Conservation (phyloP, 1,139 yeast species). For the Arxiozyma telluris region DNA sequence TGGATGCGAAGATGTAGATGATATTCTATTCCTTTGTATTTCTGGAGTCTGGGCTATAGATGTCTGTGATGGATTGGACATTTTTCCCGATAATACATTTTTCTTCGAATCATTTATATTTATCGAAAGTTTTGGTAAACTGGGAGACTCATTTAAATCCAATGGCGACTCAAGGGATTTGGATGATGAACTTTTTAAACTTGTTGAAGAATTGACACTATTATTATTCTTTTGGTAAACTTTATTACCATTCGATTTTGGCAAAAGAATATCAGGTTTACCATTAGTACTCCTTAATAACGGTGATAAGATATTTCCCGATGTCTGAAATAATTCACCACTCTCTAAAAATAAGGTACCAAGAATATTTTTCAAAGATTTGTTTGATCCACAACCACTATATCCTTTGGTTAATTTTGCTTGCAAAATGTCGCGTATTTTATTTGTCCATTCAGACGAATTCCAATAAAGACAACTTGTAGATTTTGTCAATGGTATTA, state of each 20-base stretch:
- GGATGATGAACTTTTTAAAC: constrained; percentile 1
- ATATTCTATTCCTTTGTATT: no score
- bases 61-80: background rate
- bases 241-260: background rate
- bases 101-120: background rate
- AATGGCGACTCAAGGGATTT: constrained; percentile 2
- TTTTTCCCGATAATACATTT: background rate
- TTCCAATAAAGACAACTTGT: constrained; percentile 47
- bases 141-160: background rate
- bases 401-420: constrained; percentile 64
- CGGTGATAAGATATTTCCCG: constrained; percentile 11
- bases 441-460: constrained; percentile 56
- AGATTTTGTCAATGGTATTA: constrained; percentile 37
- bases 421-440: constrained; percentile 55
- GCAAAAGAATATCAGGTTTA: background rate
- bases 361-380: constrained; percentile 54
- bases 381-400: constrained; percentile 70
- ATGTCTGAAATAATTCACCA: constrained; percentile 30
- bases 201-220: background rate
- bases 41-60: no score
- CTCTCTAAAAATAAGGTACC: constrained; percentile 36
- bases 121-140: background rate
- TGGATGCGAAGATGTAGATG: background rate
- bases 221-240: background rate
- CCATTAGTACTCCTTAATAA: constrained; percentile 1